phyloP scores from a whole-genome alignment of 1,284 basidiomycete species.

The Cryptococcus sp. region DNA sequence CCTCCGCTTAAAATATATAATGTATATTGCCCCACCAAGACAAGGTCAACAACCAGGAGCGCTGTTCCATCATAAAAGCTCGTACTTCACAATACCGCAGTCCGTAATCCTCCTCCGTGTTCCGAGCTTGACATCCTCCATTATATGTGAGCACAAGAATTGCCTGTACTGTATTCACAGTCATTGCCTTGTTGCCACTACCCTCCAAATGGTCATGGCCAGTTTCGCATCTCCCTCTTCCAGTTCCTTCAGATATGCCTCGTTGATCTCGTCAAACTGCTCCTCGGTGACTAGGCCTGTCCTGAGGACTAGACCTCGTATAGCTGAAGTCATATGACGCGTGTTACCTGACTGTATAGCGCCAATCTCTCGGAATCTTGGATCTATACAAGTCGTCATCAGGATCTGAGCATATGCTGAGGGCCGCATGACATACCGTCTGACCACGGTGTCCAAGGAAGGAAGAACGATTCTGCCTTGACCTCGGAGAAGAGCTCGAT shows the following conservation, averaged over 20 bases:
- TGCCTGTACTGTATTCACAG: no score
- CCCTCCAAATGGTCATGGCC: slow-evolving; percentile 7
- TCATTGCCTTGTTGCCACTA: slow-evolving; percentile 4
- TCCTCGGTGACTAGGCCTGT: background rate
- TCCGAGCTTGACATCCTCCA: no score
- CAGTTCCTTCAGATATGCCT: slow-evolving; percentile 4
- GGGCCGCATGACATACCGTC: slow-evolving; percentile 3
- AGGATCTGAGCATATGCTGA: no score
- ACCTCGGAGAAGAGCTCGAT: background rate
- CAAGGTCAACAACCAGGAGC: no score
- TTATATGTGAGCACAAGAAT: no score
- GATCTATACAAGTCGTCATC: background rate
- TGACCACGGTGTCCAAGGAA: slow-evolving; percentile 7
- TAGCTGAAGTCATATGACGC: slow-evolving; percentile 1
- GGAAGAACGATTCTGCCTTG: background rate
- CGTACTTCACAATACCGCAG: no score
- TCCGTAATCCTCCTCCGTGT: no score
- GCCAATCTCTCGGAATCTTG: slow-evolving; percentile 5
- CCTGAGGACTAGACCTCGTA: slow-evolving; percentile 1
- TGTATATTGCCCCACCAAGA: no score
- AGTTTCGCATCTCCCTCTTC: background rate
- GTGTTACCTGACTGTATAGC: slow-evolving; percentile 4
- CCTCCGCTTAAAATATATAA: no score
- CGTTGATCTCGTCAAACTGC: background rate
- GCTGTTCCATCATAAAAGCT: no score